Base-by-base conservation (phyloP, 2,329 filamentous ascomycete genomes). In the Beauveria rudraprayagi region DNA sequence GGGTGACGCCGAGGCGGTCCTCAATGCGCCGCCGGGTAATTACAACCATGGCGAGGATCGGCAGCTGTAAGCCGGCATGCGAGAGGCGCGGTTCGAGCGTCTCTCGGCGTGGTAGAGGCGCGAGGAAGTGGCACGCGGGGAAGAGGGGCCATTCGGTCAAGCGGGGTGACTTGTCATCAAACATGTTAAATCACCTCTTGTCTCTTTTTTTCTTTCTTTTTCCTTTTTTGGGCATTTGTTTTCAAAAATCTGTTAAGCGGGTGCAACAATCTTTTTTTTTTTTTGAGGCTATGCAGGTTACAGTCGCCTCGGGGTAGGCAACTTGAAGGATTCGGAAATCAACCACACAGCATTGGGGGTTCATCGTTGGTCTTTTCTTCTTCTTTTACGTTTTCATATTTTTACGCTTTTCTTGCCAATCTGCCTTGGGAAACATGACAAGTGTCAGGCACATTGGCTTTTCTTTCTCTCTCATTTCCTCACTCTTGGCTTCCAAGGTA, bases 1-100 rank as follows among this genome's bases (percentile, higher is more conserved):
- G 61, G 92, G 92, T 65, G 92, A 97, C 77, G 87, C 87, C 61
- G 90, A 91, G 76, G 86, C 85, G 71, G 82, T 92, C 78, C 81
- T 93, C 68, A 86, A 89, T 65, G 72, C 72, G 61, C 71, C 70
- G 69, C 77, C 77, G 44, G 78, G 66, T 66, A 70, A 63, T 66
- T 66, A 65, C 53, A 66, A 63, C 63, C 67, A 67, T 57, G 56
- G 56, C 43, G 68, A 70, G 46, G 71, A 75, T 61, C 71, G 68
- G 63, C 69, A 76, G 65, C 64, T 77, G 61, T 77, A 72, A 60
- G 48, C n/a, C 5, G 41, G 17, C 14, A 37, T 37, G 34, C 30
- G 30, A 34, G 30, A 34, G 30, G 30, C 11, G 30, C 30, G 5
- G 10, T 34, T 34, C 1, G 30, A 34, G 30, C 30, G 30, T 11